Base-by-base conservation (phyloP, 306 rosid genomes). In the Pterocarpus macrocarpus region DNA sequence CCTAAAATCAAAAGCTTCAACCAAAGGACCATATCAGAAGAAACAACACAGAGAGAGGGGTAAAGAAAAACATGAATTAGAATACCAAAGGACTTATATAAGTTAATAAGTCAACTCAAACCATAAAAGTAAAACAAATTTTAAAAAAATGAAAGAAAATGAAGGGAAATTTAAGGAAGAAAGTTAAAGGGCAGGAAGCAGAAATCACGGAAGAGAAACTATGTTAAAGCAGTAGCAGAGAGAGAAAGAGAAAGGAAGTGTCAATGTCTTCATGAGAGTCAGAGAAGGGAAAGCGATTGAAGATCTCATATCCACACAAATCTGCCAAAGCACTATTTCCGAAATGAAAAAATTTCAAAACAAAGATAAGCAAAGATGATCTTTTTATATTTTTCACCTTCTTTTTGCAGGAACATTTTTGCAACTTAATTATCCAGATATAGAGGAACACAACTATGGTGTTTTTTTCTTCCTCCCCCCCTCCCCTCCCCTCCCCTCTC, bases 181-280 rank as follows among this genome's bases (percentile, higher is more conserved):
- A 53, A 22, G 39, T 34, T 43, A 10, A 66, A 70, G 74, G 35
- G 73, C 17, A n/a, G 35, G 84, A 83, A 77, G 76, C 83, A 85
- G 84, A 86, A 87, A 90, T 79, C 82, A 85, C 80, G 86, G 87
- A 82, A 69, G 89, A 84, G 86, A 64, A 78, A 73, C 75, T 70
- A 68, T 50, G 16, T 59, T 8, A 71, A 45, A 64, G 52, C 33
- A 14, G 14, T 3, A 28, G 9, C 38, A 64, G 64, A 64, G 28
- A 56, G 69, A 84, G 75, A 57, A 64, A 17, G 1, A 47, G 17
- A 59, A 70, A 36, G 41, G 81, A 76, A 83, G 87, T 77, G 97
- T 93, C 92, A 84, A 86, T 88, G 77, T 93, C 97, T 82, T 88
- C 90, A 35, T 90, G 88, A 69, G 94, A 88, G 80, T 93, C 88